These are phyloP conservation scores for Prosopis cineraria DNA, from an alignment of 306 rosid genomes.

Conservation along the genomic window DNA sequence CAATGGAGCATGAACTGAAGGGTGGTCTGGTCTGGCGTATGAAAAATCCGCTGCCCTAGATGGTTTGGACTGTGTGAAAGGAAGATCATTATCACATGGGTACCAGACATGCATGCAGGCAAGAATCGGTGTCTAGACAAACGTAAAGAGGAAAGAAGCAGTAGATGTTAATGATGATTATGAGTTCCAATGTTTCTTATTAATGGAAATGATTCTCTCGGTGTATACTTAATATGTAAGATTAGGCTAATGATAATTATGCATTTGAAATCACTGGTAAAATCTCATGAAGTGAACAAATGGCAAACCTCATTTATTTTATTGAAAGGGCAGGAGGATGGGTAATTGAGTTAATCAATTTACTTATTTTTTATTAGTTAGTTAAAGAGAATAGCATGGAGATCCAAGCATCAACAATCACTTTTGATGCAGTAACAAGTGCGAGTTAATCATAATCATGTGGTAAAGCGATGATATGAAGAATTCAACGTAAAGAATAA, in stretches of 20 bases:
- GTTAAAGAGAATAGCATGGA: neutral
- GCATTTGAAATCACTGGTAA: neutral
- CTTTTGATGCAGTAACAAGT: neutral
- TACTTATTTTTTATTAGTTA: neutral
- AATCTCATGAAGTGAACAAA: neutral
- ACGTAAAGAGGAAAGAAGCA: neutral
- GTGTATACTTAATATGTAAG: conserved; percentile 8
- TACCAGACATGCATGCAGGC: conserved; percentile 16
- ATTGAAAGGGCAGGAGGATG: neutral
- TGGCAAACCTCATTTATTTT: neutral
- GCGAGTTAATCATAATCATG: neutral
- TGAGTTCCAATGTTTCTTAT: neutral
- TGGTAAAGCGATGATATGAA: neutral
- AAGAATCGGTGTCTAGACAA: neutral
- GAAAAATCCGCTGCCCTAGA: neutral
- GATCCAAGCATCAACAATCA: neutral
- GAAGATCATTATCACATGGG: neutral
- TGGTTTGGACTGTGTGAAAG: neutral
- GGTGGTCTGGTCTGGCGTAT: neutral
- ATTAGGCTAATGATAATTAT: neutral
- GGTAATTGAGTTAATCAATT: neutral
- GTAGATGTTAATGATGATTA: neutral
- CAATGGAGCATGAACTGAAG: neutral
- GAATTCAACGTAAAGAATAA: conserved; percentile 36
- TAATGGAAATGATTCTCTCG: neutral